Evolutionary conservation across 2,329 filamentous ascomycete species (phyloP).

Genomic region (Aureobasidium sp.): DNA sequence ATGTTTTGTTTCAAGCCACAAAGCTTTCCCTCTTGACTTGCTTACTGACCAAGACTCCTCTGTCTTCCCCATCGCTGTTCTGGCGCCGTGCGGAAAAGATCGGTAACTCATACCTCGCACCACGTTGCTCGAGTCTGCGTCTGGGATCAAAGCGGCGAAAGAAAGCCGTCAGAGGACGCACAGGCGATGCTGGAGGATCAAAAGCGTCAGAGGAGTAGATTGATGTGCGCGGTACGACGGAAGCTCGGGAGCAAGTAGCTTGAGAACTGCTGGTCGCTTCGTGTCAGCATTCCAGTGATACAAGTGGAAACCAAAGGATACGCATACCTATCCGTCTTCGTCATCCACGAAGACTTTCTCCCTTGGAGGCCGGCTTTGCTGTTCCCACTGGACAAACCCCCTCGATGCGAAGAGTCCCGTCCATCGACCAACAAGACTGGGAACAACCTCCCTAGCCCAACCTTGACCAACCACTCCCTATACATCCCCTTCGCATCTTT

Average conservation of each 20-base stretch:
- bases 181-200: background rate
- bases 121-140: background rate
- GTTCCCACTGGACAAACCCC: background rate
- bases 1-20: background rate
- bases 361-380: background rate
- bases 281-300: background rate
- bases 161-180: background rate
- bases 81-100: background rate
- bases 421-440: background rate
- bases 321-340: background rate
- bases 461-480: conserved; percentile 13
- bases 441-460: background rate
- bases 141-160: background rate
- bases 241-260: background rate
- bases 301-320: background rate
- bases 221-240: background rate
- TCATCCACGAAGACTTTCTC: background rate
- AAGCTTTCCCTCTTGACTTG: conserved; percentile 3
- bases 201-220: background rate
- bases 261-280: background rate
- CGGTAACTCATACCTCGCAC: background rate
- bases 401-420: background rate
- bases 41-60: conserved; percentile 2
- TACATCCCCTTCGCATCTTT: conserved; percentile 52
- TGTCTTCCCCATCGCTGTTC: background rate